Evolutionary conservation across 2,329 filamentous ascomycete genomes (phyloP).

Genomic region (Colletotrichum costaricense): DNA sequence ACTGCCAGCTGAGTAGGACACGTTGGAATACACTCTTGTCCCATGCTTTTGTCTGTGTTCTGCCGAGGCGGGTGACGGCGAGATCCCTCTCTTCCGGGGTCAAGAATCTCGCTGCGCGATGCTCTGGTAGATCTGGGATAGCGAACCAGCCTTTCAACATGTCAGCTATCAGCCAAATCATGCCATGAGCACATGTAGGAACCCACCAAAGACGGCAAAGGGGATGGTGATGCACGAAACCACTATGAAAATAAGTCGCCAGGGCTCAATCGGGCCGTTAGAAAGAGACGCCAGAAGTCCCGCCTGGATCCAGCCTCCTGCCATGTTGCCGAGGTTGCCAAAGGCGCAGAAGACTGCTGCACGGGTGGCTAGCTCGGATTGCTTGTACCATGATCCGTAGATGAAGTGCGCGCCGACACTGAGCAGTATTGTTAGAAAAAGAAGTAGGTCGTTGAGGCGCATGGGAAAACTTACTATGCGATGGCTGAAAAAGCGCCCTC

Average conservation of each 20-base stretch:
- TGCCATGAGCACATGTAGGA: no score
- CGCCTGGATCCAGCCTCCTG: slow-evolving; percentile 58
- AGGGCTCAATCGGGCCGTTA: slow-evolving; percentile 50
- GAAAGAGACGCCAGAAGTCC: slow-evolving; percentile 49
- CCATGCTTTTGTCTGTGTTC: slow-evolving; percentile 36
- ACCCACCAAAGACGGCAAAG: slow-evolving; percentile 50
- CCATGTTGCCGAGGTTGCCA: slow-evolving; percentile 55
- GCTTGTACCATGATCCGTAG: slow-evolving; percentile 56
- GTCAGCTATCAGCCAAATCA: background rate
- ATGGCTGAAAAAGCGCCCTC: slow-evolving; percentile 57
- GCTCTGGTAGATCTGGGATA: slow-evolving; percentile 54
- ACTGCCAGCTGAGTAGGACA: slow-evolving; percentile 54
- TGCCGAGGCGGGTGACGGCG: slow-evolving; percentile 49
- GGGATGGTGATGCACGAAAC: slow-evolving; percentile 55
- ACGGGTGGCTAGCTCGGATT: slow-evolving; percentile 52
- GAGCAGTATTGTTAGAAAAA: no score
- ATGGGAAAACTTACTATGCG: slow-evolving; percentile 47
- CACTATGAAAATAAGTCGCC: slow-evolving; percentile 57
- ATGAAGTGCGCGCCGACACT: slow-evolving; percentile 50
- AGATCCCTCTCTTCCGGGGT: slow-evolving; percentile 47
- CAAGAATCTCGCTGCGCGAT: slow-evolving; percentile 54
- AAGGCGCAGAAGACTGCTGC: slow-evolving; percentile 55
- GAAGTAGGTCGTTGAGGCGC: no score
- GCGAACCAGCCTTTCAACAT: slow-evolving; percentile 51
- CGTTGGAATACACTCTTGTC: slow-evolving; percentile 11